Percentiles rank a stretch among this genome's conserved stretches.
phyloP scores from a whole-genome alignment of 768 basidiomycete genomes.

The Mycena pura region DNA sequence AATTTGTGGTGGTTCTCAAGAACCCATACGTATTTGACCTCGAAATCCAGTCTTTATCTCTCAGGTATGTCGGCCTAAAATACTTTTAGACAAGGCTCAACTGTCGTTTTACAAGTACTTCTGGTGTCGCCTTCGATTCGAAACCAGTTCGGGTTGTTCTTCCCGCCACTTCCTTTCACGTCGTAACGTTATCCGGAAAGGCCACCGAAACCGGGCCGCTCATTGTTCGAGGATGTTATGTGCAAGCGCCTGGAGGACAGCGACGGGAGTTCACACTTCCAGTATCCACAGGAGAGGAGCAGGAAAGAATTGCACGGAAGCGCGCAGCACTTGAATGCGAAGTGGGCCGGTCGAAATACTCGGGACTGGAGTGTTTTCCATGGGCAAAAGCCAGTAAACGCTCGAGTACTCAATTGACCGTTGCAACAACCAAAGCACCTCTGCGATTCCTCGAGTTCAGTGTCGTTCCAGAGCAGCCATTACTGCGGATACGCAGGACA shows the following conservation, averaged over 20 bases:
- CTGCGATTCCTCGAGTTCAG: conserved; percentile 77
- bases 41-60: conserved; percentile 78
- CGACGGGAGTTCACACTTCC: conserved; percentile 80
- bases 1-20: conserved; percentile 82
- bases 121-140: conserved; percentile 78
- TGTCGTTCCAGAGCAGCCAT: conserved; percentile 87
- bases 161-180: conserved; percentile 77
- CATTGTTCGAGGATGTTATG: conserved; percentile 76
- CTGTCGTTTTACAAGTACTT: conserved; percentile 64
- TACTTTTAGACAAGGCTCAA: background rate
- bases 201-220: conserved; percentile 72
- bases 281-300: conserved; percentile 73
- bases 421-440: conserved; percentile 29
- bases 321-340: conserved; percentile 71
- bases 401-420: conserved; percentile 26
- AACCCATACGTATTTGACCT: conserved; percentile 95
- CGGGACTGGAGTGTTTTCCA: conserved; percentile 73
- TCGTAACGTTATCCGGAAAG: conserved; percentile 72
- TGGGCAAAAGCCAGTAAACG: conserved; percentile 62
- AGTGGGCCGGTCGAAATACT: conserved; percentile 71
- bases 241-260: conserved; percentile 77
- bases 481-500: conserved; percentile 84
- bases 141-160: conserved; percentile 68
- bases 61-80: conserved; percentile 63
- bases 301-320: conserved; percentile 60